Evolutionary conservation across 2,329 filamentous ascomycete genomes (phyloP).

Genomic region (Didymella arachidicola): DNA sequence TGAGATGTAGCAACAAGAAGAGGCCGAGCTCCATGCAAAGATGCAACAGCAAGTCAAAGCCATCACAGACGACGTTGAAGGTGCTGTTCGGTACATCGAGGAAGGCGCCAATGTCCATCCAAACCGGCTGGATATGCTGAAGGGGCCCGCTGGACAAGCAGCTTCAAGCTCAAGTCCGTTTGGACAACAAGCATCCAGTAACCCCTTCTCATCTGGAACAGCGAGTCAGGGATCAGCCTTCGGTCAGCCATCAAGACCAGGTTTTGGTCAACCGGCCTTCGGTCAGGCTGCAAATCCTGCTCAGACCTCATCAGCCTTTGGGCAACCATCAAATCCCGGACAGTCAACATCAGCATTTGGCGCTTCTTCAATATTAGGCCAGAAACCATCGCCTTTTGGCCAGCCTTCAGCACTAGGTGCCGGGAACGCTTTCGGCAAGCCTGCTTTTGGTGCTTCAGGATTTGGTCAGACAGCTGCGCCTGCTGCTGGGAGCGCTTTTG

Average conservation of each 20-base stretch:
- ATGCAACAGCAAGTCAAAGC: constrained; percentile 73
- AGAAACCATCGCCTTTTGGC: constrained; percentile 50
- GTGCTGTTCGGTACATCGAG: constrained; percentile 60
- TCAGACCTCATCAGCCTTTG: constrained; percentile 50
- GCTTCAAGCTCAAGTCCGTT: constrained; percentile 35
- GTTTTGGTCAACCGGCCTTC: constrained; percentile 48
- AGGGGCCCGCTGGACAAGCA: constrained; percentile 29
- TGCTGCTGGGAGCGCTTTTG: constrained; percentile 34
- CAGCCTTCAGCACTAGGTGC: constrained; percentile 45
- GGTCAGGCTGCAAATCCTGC: constrained; percentile 49
- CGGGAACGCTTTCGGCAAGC: constrained; percentile 51
- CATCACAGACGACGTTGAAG: constrained; percentile 73
- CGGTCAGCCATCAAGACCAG: constrained; percentile 48
- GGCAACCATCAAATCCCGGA: constrained; percentile 49
- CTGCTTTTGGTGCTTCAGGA: constrained; percentile 29
- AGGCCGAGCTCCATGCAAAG: constrained; percentile 67
- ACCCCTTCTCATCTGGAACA: constrained; percentile 39
- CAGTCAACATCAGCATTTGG: constrained; percentile 49
- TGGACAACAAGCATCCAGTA: constrained; percentile 33
- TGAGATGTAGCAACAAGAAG: constrained; percentile 64
- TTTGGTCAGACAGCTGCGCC: constrained; percentile 54
- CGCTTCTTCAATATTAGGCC: constrained; percentile 45
- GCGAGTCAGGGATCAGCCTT: constrained; percentile 44
- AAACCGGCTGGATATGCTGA: constrained; percentile 45
- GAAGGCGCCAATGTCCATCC: constrained; percentile 47